Conservation (phyloP, 192 early-diverging fungal genomes). For the Kappamyces sp. region DNA sequence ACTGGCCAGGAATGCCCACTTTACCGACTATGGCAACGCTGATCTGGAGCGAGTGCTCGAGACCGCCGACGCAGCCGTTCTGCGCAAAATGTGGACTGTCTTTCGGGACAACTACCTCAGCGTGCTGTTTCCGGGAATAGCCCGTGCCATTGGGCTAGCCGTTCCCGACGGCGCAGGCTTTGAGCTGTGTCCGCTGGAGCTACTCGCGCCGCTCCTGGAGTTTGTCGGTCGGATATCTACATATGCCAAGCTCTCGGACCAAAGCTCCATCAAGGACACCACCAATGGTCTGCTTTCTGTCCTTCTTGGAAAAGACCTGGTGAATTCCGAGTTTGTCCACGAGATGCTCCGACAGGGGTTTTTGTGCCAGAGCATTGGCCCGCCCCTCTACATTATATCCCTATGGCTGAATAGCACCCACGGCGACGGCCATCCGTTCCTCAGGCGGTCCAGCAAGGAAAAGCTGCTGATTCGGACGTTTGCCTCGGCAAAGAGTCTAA, state of each 20-base stretch:
- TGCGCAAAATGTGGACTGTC: constrained; percentile 67
- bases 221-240: constrained; percentile 39
- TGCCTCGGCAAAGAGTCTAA: background rate
- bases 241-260: constrained; percentile 5
- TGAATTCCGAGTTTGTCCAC: constrained; percentile 69
- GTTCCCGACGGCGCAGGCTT: constrained; percentile 50
- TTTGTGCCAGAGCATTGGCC: background rate
- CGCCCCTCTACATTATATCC: background rate
- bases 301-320: constrained; percentile 27
- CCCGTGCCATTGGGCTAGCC: constrained; percentile 36
- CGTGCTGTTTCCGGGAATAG: constrained; percentile 63
- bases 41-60: too few species aligned
- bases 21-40: too few species aligned
- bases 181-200: constrained; percentile 56
- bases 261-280: background rate
- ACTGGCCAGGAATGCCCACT: too few species aligned
- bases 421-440: constrained; percentile 2
- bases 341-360: constrained; percentile 63
- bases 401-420: background rate
- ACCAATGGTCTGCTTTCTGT: constrained; percentile 10
- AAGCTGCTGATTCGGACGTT: too few species aligned
- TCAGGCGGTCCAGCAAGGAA: background rate
- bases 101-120: constrained; percentile 61
- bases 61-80: background rate
- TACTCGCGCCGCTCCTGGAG: constrained; percentile 56